Percentiles rank a stretch among this genome's conserved stretches.
phyloP scores from a whole-genome alignment of 148 eudicot species.

The Vaccinium macrocarpon region DNA sequence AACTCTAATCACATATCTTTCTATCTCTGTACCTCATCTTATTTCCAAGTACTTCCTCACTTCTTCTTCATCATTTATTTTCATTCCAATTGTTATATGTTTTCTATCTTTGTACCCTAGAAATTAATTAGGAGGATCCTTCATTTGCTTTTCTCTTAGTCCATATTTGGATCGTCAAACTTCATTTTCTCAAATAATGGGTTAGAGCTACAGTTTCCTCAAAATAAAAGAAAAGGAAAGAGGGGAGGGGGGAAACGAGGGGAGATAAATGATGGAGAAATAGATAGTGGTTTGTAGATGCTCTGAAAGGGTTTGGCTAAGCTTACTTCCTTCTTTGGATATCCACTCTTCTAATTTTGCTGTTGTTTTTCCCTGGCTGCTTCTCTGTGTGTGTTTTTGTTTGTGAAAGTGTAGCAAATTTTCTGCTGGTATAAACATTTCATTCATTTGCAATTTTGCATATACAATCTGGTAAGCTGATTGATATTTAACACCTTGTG shows the following conservation, averaged over 20 bases:
- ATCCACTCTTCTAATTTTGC: background rate
- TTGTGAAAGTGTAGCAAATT: background rate
- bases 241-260: background rate
- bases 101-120: background rate
- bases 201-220: background rate
- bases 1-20: too few relatives aligned
- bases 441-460: background rate
- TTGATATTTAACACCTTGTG: background rate
- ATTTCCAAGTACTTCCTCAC: too few relatives aligned
- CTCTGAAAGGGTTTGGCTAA: background rate
- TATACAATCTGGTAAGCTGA: background rate
- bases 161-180: background rate
- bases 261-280: too few relatives aligned
- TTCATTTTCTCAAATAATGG: background rate
- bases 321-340: background rate
- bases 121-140: background rate
- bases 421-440: background rate
- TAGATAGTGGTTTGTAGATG: background rate
- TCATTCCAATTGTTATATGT: too few relatives aligned
- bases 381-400: background rate
- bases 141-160: background rate
- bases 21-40: too few relatives aligned
- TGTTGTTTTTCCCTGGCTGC: background rate
- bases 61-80: too few relatives aligned
- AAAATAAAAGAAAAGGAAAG: background rate